Percentiles rank a stretch among this genome's conserved stretches.
Evolutionary conservation across 2,329 filamentous ascomycete genomes (phyloP).

Genomic region (Cephalotrichum gorgonifer): DNA sequence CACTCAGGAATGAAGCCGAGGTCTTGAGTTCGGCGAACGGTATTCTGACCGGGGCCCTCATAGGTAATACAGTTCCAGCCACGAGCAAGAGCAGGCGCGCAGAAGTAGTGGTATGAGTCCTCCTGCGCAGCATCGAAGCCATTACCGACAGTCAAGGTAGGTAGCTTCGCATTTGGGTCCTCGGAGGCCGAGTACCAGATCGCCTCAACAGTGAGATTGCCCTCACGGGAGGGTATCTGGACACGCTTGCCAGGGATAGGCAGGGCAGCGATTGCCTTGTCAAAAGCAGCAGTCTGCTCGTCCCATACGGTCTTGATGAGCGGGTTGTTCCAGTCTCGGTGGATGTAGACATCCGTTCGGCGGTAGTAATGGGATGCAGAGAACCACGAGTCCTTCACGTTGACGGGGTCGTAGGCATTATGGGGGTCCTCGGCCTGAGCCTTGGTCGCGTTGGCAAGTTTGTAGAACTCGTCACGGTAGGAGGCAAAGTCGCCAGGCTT

Average conservation of each 20-base stretch:
- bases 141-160: constrained; percentile 29
- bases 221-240: constrained; percentile 12
- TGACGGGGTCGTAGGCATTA: constrained; percentile 87
- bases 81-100: constrained; percentile 21
- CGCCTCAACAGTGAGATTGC: constrained; percentile 22
- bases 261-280: constrained; percentile 22
- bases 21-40: constrained; percentile 25
- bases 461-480: constrained; percentile 7
- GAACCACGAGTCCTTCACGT: constrained; percentile 15
- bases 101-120: constrained; percentile 27
- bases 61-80: constrained; percentile 33
- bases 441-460: constrained; percentile 7
- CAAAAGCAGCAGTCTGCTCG: constrained; percentile 20
- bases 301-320: constrained; percentile 22
- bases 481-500: constrained; percentile 8
- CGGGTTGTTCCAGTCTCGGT: constrained; percentile 23
- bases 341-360: constrained; percentile 24
- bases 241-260: constrained; percentile 10
- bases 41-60: constrained; percentile 34
- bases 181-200: constrained; percentile 20
- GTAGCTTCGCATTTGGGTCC: constrained; percentile 12
- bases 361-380: constrained; percentile 26
- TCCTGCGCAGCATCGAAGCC: constrained; percentile 34
- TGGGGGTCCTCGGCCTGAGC: constrained; percentile 64
- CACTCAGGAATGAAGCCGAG: constrained; percentile 33